Conservation (phyloP, 2,329 filamentous ascomycete species). For the Penicillium sp. region DNA sequence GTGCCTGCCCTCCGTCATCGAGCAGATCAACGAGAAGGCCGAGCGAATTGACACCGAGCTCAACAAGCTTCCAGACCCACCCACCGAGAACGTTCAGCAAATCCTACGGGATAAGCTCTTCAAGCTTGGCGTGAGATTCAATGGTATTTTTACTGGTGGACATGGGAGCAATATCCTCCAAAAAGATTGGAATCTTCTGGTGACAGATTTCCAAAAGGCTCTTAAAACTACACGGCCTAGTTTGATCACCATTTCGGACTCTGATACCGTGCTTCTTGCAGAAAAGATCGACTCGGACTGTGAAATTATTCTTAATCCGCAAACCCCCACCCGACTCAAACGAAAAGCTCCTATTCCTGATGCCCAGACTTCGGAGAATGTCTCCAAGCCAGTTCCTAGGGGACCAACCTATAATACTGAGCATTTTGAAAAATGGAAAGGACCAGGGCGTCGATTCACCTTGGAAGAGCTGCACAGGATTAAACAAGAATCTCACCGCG, state of each 20-base stretch:
- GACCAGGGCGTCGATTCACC: conserved; percentile 24
- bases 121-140: conserved; percentile 56
- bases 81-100: conserved; percentile 61
- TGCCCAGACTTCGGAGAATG: no score
- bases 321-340: conserved; percentile 9
- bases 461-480: conserved; percentile 51
- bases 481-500: conserved; percentile 54
- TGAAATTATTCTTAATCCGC: conserved; percentile 16
- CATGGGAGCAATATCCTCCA: conserved; percentile 38
- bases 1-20: conserved; percentile 35
- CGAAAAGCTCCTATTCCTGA: conserved; percentile 18
- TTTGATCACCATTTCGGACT: conserved; percentile 29
- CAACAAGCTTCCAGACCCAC: conserved; percentile 61
- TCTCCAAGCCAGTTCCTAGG: no score
- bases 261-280: conserved; percentile 39
- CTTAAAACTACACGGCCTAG: conserved; percentile 45
- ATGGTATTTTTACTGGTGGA: conserved; percentile 54
- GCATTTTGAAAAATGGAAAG: conserved; percentile 24
- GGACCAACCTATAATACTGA: neutral
- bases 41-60: conserved; percentile 57
- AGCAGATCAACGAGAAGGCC: conserved; percentile 50
- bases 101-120: conserved; percentile 61
- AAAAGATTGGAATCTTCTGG: conserved; percentile 45
- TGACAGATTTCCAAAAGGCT: conserved; percentile 52
- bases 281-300: conserved; percentile 26